A percentile compares a stretch with the other conserved stretches of the same genome.
Conservation (phyloP, 208 protist genomes). For the Zelonia costaricensis region DNA sequence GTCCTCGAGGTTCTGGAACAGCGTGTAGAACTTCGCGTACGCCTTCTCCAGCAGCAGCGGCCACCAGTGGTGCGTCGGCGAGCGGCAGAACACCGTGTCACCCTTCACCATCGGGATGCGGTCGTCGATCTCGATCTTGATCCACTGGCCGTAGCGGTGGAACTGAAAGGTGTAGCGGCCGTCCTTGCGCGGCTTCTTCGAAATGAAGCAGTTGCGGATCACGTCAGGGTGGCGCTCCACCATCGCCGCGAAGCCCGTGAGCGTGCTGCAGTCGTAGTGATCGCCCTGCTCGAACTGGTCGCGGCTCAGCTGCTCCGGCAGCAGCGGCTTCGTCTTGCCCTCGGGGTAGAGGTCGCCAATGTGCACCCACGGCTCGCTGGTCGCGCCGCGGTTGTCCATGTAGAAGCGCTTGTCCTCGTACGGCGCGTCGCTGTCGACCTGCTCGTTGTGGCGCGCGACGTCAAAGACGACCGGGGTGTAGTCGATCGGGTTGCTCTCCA, state of each 20-base stretch:
- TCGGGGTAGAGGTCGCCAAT: constrained; percentile 74
- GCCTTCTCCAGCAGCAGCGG: constrained; percentile 71
- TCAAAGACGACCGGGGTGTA: constrained; percentile 48
- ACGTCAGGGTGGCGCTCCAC: constrained; percentile 52
- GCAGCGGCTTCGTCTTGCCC: constrained; percentile 51
- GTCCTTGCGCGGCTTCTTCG: constrained; percentile 50
- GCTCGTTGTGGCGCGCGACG: constrained; percentile 22
- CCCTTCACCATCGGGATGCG: constrained; percentile 62
- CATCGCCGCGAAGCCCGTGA: constrained; percentile 52
- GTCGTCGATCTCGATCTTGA: constrained; percentile 64
- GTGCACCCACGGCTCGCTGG: constrained; percentile 56
- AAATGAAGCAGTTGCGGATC: constrained; percentile 55
- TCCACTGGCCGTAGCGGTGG: constrained; percentile 53
- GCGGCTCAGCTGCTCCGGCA: constrained; percentile 43
- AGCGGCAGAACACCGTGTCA: constrained; percentile 63
- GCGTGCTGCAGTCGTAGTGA: constrained; percentile 57
- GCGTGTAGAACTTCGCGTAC: constrained; percentile 86
- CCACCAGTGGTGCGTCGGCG: constrained; percentile 73
- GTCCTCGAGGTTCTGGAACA: constrained; percentile 63
- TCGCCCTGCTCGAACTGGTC: constrained; percentile 66
- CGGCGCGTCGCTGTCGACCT: constrained; percentile 50
- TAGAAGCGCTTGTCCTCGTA: constrained; percentile 59
- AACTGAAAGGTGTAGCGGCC: constrained; percentile 58
- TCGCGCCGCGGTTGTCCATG: constrained; percentile 44
- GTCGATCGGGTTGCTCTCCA: constrained; percentile 48